phyloP scores from a whole-genome alignment of 805 yeast species.

The Naumovozyma castellii region DNA sequence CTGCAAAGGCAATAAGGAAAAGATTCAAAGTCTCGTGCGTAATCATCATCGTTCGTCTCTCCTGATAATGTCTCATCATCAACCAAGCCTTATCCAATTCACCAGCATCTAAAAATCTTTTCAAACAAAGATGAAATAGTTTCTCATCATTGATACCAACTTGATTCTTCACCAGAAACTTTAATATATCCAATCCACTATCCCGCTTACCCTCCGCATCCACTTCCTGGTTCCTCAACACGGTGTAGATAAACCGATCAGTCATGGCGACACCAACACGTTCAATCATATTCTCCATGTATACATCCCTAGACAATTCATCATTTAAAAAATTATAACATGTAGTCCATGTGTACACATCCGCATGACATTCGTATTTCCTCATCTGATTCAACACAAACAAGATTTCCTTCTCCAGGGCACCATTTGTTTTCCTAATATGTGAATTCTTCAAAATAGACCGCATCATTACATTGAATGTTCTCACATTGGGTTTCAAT shows the following conservation, averaged over 20 bases:
- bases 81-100: conserved; percentile 22
- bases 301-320: conserved; percentile 25
- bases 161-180: conserved; percentile 17
- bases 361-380: conserved; percentile 21
- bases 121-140: conserved; percentile 21
- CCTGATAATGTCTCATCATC: conserved; percentile 14
- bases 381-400: conserved; percentile 30
- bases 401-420: conserved; percentile 18
- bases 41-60: conserved; percentile 6
- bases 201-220: no score
- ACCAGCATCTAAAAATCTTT: conserved; percentile 20
- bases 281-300: conserved; percentile 27
- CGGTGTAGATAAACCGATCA: conserved; percentile 17
- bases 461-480: conserved; percentile 33
- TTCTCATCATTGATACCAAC: conserved; percentile 17
- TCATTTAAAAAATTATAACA: conserved; percentile 29
- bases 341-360: conserved; percentile 33
- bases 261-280: conserved; percentile 28
- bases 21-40: conserved; percentile 21
- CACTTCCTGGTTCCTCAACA: conserved; percentile 21
- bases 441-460: conserved; percentile 24
- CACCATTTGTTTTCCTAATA: conserved; percentile 21
- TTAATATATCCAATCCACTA: conserved; percentile 14
- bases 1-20: conserved; percentile 26
- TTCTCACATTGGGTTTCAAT: conserved; percentile 29